Conservation (phyloP, 345 rosid species). For the Brassica nigra region DNA sequence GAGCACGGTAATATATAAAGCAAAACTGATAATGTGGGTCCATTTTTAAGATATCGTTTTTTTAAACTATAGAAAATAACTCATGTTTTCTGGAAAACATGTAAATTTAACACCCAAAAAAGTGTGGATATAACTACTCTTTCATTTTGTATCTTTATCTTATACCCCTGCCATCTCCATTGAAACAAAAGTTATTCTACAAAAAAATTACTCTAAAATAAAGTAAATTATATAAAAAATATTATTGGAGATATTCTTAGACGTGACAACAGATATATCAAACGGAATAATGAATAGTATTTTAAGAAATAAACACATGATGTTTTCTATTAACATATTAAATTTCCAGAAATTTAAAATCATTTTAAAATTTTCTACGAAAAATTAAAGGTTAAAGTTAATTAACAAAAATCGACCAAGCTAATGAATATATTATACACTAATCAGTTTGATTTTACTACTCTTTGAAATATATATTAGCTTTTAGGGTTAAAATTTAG, state of each 20-base stretch:
- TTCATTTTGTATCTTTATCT: background rate
- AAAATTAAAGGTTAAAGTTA: background rate
- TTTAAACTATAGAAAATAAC: background rate
- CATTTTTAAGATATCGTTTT: background rate
- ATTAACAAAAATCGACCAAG: background rate
- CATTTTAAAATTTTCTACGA: too few relatives aligned
- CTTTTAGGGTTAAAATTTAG: background rate
- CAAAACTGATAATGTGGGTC: slow-evolving; percentile 34
- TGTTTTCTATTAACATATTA: background rate
- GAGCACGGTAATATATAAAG: slow-evolving; percentile 46
- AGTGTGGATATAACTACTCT: background rate
- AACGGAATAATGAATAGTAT: background rate
- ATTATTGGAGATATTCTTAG: too few relatives aligned
- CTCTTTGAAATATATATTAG: background rate
- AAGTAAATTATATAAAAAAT: too few relatives aligned
- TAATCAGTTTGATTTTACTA: background rate
- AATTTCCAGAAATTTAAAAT: background rate
- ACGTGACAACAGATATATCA: background rate
- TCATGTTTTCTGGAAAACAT: background rate
- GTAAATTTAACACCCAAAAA: background rate
- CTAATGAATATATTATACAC: background rate
- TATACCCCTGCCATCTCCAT: too few relatives aligned
- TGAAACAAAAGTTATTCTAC: too few relatives aligned
- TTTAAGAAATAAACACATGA: background rate
- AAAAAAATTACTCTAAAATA: too few relatives aligned